These are phyloP conservation scores for Saccharomycopsis javanensis DNA, from an alignment of 805 yeast species.

Conservation along the genomic window DNA sequence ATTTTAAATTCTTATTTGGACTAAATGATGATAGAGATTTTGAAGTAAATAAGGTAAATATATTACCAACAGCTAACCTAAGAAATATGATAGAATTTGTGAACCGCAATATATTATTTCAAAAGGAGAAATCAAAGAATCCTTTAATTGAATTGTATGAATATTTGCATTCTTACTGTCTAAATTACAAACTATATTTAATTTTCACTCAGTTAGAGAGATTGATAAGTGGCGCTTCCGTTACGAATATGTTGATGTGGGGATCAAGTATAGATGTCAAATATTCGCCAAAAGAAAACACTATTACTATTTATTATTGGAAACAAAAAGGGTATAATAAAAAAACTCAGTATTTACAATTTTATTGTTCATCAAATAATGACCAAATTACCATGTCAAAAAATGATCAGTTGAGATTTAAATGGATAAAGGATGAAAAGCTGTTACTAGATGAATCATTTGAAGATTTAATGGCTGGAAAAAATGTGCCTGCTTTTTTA, in stretches of 20 bases:
- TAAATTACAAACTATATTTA: slow-evolving; percentile 14
- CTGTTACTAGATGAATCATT: slow-evolving; percentile 7
- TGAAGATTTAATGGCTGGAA: background rate
- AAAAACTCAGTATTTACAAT: slow-evolving; percentile 8
- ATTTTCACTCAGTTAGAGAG: slow-evolving; percentile 11
- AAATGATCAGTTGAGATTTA: slow-evolving; percentile 4
- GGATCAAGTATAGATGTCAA: slow-evolving; percentile 13
- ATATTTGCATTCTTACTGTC: slow-evolving; percentile 14
- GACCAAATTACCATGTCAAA: background rate
- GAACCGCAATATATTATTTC: slow-evolving; percentile 6
- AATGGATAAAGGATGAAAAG: slow-evolving; percentile 17
- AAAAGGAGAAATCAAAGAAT: background rate
- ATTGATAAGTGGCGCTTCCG: slow-evolving; percentile 12
- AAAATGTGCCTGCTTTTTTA: background rate
- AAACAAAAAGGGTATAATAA: slow-evolving; percentile 12
- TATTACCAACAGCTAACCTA: slow-evolving; percentile 6
- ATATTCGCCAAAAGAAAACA: slow-evolving; percentile 10
- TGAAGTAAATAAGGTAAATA: slow-evolving; percentile 2
- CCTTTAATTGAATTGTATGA: slow-evolving; percentile 11
- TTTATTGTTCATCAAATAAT: slow-evolving; percentile 4
- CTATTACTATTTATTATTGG: slow-evolving; percentile 16
- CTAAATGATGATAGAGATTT: slow-evolving; percentile 12
- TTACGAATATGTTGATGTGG: slow-evolving; percentile 17
- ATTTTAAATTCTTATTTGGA: slow-evolving; percentile 11
- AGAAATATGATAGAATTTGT: slow-evolving; percentile 7